These are phyloP conservation scores for Phymatotrichopsis omnivora DNA, from an alignment of 2,329 filamentous ascomycete genomes.

Conservation along the genomic window DNA sequence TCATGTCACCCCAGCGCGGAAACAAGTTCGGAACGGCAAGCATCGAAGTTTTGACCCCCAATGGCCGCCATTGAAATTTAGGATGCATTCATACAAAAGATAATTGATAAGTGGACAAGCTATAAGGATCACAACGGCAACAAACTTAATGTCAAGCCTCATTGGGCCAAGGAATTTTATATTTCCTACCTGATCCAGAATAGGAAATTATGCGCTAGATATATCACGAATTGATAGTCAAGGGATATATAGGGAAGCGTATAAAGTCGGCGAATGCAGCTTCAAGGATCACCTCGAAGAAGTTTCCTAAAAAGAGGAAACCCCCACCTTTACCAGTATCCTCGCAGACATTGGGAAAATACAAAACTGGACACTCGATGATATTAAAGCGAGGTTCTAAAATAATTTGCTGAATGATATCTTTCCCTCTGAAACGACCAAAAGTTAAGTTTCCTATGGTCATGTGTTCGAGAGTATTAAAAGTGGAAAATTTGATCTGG, in stretches of 20 bases:
- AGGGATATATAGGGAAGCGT: slow-evolving; percentile 16
- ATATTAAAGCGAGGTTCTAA: slow-evolving; percentile 38
- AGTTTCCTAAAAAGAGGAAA: slow-evolving; percentile 37
- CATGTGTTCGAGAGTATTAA: too few relatives aligned
- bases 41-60: slow-evolving; percentile 39
- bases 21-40: slow-evolving; percentile 38
- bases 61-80: slow-evolving; percentile 36
- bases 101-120: slow-evolving; percentile 38
- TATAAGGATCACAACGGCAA: slow-evolving; percentile 34
- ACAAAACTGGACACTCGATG: slow-evolving; percentile 37
- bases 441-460: too few relatives aligned
- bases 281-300: slow-evolving; percentile 34
- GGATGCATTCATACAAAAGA: slow-evolving; percentile 37
- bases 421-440: too few relatives aligned
- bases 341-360: slow-evolving; percentile 35
- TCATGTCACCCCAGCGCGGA: slow-evolving; percentile 40
- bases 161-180: slow-evolving; percentile 42
- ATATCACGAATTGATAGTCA: too few relatives aligned
- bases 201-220: background rate
- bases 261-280: slow-evolving; percentile 3
- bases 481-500: too few relatives aligned
- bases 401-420: slow-evolving; percentile 37
- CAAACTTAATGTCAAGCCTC: slow-evolving; percentile 36
- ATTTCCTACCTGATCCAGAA: background rate
- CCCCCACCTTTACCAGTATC: slow-evolving; percentile 35